These are phyloP conservation scores for Tilletiaria anomala DNA, from an alignment of 1,284 basidiomycete species.

Conservation along the genomic window DNA sequence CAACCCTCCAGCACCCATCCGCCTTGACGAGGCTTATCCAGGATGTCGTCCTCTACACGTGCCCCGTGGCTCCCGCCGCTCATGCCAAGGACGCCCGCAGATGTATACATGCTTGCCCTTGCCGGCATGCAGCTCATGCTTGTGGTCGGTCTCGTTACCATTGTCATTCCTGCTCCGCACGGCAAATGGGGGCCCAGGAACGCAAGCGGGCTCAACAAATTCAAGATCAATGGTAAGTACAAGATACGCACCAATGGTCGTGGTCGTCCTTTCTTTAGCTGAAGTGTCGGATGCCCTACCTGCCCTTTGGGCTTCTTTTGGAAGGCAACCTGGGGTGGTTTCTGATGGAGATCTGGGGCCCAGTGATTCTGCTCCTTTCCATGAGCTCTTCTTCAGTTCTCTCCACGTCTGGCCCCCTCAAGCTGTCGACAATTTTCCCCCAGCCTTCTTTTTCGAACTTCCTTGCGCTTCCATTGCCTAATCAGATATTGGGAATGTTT, in stretches of 20 bases:
- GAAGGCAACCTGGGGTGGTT: slow-evolving; percentile 55
- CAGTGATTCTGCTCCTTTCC: slow-evolving; percentile 45
- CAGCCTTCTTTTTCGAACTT: slow-evolving; percentile 30
- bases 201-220: no score
- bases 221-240: no score
- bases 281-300: no score
- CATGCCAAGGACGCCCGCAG: background rate
- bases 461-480: slow-evolving; percentile 41
- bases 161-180: background rate
- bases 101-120: background rate
- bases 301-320: background rate
- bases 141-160: background rate
- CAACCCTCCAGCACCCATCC: no score
- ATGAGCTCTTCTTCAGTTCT: slow-evolving; percentile 38
- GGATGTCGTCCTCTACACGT: no score
- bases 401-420: slow-evolving; percentile 4
- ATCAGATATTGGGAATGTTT: slow-evolving; percentile 49
- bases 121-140: background rate
- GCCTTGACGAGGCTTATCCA: no score
- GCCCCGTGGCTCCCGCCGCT: no score
- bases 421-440: slow-evolving; percentile 8
- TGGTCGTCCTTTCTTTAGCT: no score
- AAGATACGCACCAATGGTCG: no score
- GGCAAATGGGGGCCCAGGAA: background rate
- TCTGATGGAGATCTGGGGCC: slow-evolving; percentile 68